These are phyloP conservation scores for Mimosa bimucronata DNA, from an alignment of 306 rosid species.

Conservation along the genomic window DNA sequence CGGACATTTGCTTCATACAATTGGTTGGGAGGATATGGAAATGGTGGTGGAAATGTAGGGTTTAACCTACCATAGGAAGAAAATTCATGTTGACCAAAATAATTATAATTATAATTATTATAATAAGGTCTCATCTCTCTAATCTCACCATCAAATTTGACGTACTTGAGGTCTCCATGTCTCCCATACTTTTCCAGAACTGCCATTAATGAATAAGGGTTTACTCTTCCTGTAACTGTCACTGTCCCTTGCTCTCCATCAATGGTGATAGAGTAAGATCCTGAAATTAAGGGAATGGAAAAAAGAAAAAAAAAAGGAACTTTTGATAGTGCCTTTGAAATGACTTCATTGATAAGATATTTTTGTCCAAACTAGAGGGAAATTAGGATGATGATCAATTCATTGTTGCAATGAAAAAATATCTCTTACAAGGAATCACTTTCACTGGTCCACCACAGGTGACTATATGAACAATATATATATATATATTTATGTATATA, in stretches of 20 bases:
- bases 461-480: no score
- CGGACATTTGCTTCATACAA: conserved; percentile 14
- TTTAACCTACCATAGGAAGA: conserved; percentile 18
- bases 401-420: background rate
- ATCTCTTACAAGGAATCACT: background rate
- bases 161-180: conserved; percentile 41
- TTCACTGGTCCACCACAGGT: background rate
- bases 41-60: conserved; percentile 22
- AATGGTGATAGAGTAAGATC: conserved; percentile 38
- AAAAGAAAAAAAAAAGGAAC: background rate
- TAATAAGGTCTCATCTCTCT: conserved; percentile 7
- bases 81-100: conserved; percentile 32
- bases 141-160: conserved; percentile 50
- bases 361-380: background rate
- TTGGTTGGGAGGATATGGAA: conserved; percentile 30
- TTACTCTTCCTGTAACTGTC: conserved; percentile 45
- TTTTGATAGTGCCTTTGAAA: background rate
- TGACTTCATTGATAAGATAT: conserved; percentile 1
- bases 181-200: conserved; percentile 39
- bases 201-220: conserved; percentile 37
- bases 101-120: background rate
- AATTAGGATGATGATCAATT: conserved; percentile 1
- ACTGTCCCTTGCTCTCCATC: conserved; percentile 43
- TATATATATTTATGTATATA: no score
- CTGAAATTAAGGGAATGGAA: background rate